phyloP scores from a whole-genome alignment of 345 rosid species.

The Syzygium aqueum region DNA sequence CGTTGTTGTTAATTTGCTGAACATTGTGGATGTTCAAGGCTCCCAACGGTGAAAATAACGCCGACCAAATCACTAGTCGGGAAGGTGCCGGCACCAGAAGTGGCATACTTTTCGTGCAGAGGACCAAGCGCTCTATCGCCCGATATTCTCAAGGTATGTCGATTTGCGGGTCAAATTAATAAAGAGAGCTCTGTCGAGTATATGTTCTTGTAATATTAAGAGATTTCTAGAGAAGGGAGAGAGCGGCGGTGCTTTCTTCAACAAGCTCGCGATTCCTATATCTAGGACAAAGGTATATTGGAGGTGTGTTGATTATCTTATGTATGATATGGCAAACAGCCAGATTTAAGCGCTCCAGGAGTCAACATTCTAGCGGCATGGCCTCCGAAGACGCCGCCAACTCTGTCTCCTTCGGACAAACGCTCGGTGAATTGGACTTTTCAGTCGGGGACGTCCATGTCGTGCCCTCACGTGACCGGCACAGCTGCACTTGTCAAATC shows the following conservation, averaged over 20 bases:
- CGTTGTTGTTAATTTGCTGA: neutral
- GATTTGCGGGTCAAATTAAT: neutral
- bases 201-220: too few species aligned
- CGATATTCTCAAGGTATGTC: slow-evolving; percentile 55
- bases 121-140: slow-evolving; percentile 57
- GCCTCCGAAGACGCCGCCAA: slow-evolving; percentile 54
- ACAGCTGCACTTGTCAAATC: slow-evolving; percentile 55
- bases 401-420: slow-evolving; percentile 10
- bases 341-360: slow-evolving; percentile 68
- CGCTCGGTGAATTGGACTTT: slow-evolving; percentile 47
- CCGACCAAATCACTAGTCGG: slow-evolving; percentile 32
- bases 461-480: slow-evolving; percentile 72
- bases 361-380: slow-evolving; percentile 62
- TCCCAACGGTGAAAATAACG: slow-evolving; percentile 15
- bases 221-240: too few species aligned
- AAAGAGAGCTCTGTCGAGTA: neutral
- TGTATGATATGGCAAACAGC: slow-evolving; percentile 19
- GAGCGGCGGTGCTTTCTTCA: too few species aligned
- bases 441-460: slow-evolving; percentile 67
- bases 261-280: neutral
- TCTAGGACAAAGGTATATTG: neutral
- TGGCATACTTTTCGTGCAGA: slow-evolving; percentile 33
- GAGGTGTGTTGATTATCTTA: neutral
- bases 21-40: slow-evolving; percentile 17
- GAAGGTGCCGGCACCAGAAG: slow-evolving; percentile 25